These are phyloP conservation scores for Rubus idaeus DNA, from an alignment of 306 rosid species.

Conservation along the genomic window DNA sequence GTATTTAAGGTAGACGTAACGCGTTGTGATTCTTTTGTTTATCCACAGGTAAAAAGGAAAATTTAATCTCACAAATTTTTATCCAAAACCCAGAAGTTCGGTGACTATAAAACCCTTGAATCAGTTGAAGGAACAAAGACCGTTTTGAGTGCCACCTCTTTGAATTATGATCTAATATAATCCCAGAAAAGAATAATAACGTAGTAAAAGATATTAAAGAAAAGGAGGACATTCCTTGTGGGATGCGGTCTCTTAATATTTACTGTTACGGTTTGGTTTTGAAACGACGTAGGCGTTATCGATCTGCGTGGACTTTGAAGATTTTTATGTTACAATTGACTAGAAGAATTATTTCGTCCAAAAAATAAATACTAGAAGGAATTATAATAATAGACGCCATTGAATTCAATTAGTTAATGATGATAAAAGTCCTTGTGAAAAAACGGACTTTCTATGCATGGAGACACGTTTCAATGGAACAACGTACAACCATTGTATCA, in stretches of 20 bases:
- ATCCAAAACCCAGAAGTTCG: background rate
- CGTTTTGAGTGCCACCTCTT: no score
- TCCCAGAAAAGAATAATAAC: background rate
- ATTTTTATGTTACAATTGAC: background rate
- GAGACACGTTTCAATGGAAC: background rate
- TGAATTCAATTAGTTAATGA: background rate
- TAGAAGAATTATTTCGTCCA: no score
- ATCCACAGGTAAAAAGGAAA: no score
- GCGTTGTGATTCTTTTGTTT: background rate
- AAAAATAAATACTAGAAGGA: no score
- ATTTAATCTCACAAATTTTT: no score
- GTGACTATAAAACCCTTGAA: background rate
- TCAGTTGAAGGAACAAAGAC: background rate
- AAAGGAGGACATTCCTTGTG: background rate
- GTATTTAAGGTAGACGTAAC: background rate
- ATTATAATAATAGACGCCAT: background rate
- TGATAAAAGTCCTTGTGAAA: background rate
- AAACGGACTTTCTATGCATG: background rate
- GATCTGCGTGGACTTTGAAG: slow-evolving; percentile 1
- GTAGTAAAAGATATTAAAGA: background rate
- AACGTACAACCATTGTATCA: background rate
- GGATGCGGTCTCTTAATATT: background rate
- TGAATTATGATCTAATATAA: background rate
- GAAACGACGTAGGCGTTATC: slow-evolving; percentile 10
- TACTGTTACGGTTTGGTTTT: background rate